These are phyloP conservation scores for Coemansia reversa DNA, from an alignment of 192 early-diverging fungal genomes.

Conservation along the genomic window DNA sequence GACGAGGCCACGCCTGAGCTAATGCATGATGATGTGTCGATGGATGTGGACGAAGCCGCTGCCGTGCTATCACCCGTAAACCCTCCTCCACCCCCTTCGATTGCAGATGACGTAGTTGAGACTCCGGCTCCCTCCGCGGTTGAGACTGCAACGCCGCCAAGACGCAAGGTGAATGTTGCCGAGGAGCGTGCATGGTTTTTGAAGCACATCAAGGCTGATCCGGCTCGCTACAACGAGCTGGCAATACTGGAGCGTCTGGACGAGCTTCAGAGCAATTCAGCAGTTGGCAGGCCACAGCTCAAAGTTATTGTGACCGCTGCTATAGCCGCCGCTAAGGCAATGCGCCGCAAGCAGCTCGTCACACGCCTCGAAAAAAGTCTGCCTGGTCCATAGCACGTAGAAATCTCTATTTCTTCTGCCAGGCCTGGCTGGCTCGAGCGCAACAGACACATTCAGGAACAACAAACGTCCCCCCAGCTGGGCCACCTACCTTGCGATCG, in stretches of 20 bases:
- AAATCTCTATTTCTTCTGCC: not conserved
- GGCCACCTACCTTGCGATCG: slow-evolving; percentile 1
- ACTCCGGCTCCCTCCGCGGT: not conserved
- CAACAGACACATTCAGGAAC: not conserved
- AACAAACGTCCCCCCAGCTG: not conserved
- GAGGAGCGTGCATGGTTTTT: slow-evolving; percentile 48
- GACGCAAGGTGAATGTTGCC: slow-evolving; percentile 36
- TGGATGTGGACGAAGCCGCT: slow-evolving; percentile 7
- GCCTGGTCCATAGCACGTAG: not conserved
- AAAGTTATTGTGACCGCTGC: slow-evolving; percentile 44
- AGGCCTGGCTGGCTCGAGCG: not conserved
- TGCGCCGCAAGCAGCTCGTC: slow-evolving; percentile 51
- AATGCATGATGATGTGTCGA: not conserved
- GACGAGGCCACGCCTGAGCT: not conserved
- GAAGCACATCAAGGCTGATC: slow-evolving; percentile 52
- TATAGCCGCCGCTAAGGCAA: slow-evolving; percentile 37
- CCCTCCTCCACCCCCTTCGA: not conserved
- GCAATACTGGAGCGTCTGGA: slow-evolving; percentile 31
- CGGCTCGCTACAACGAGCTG: slow-evolving; percentile 51
- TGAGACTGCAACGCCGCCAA: not conserved
- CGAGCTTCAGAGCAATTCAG: slow-evolving; percentile 29
- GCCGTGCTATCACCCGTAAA: not conserved
- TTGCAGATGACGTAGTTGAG: not conserved
- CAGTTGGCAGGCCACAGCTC: slow-evolving; percentile 39
- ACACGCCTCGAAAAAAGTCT: slow-evolving; percentile 24